Conservation (phyloP, 352 stramenopile genomes). For the Phytophthora niederhauseri region DNA sequence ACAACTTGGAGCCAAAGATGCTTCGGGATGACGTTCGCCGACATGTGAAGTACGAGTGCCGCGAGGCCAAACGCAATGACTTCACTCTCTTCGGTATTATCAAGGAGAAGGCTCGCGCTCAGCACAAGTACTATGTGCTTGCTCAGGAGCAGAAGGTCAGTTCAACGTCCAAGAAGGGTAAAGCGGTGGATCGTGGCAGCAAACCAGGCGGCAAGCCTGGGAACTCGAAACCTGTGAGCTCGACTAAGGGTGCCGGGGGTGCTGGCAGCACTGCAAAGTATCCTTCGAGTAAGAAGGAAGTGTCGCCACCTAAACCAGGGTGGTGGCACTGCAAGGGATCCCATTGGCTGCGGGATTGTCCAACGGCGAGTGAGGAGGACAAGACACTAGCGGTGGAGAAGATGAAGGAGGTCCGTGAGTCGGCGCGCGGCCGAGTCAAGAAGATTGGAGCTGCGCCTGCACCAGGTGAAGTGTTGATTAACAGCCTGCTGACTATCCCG, state of each 20-base stretch:
- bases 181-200: not conserved
- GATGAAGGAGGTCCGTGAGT: constrained; percentile 3
- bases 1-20: constrained; percentile 16
- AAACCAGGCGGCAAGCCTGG: not conserved
- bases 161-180: constrained; percentile 13
- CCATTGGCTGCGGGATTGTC: constrained; percentile 13
- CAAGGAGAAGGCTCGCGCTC: constrained; percentile 14
- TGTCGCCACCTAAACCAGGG: not conserved
- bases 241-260: not conserved
- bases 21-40: constrained; percentile 10
- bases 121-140: constrained; percentile 16
- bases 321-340: constrained; percentile 9
- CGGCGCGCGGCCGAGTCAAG: not conserved
- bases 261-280: not conserved
- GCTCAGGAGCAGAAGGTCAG: constrained; percentile 4
- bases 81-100: constrained; percentile 16
- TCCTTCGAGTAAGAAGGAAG: not conserved
- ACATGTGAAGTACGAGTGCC: constrained; percentile 11
- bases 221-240: not conserved
- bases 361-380: constrained; percentile 1
- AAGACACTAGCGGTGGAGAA: constrained; percentile 10
- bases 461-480: constrained; percentile 5
- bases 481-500: constrained; percentile 1
- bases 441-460: not conserved
- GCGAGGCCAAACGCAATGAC: constrained; percentile 15